These are phyloP conservation scores for Claviceps paspali DNA, from an alignment of 2,329 filamentous ascomycete genomes.

Conservation along the genomic window DNA sequence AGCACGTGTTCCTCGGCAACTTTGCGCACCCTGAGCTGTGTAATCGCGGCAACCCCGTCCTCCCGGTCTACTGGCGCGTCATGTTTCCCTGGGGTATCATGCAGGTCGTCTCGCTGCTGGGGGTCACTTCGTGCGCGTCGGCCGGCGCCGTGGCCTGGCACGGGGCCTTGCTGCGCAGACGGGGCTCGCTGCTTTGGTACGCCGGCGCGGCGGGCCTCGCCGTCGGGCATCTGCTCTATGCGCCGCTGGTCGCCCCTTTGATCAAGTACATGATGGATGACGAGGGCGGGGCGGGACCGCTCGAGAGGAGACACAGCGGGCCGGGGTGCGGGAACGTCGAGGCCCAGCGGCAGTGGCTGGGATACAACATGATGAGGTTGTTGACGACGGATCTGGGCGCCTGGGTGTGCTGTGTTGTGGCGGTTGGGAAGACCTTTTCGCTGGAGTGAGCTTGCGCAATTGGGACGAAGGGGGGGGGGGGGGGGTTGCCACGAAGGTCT, in stretches of 20 bases:
- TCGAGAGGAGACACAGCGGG: constrained; percentile 5
- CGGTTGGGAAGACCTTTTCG: constrained; percentile 5
- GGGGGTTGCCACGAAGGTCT: too few species aligned
- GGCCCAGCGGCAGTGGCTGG: constrained; percentile 17
- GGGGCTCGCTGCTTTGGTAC: constrained; percentile 18
- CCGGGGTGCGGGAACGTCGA: constrained; percentile 14
- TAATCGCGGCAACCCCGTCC: constrained; percentile 18
- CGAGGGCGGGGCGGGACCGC: constrained; percentile 7
- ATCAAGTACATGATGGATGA: constrained; percentile 17
- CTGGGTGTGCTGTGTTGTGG: constrained; percentile 19
- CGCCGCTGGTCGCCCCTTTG: constrained; percentile 18
- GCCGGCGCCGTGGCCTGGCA: constrained; percentile 13
- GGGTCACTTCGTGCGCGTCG: constrained; percentile 18
- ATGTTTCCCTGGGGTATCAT: constrained; percentile 24
- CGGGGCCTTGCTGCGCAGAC: constrained; percentile 10
- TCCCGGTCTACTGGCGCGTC: constrained; percentile 26
- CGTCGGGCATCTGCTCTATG: constrained; percentile 18
- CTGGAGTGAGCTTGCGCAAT: constrained; percentile 1
- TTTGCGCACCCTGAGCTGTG: constrained; percentile 17
- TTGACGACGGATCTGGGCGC: constrained; percentile 19
- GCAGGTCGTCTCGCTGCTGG: constrained; percentile 19
- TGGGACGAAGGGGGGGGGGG: too few species aligned
- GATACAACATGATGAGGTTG: constrained; percentile 16
- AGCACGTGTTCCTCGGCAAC: constrained; percentile 25
- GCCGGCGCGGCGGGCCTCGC: constrained; percentile 16